Evolutionary conservation across 495 filamentous ascomycete genomes (phyloP), one percentile per base, ranked within the genome.

Genomic region (Margaritispora aquatica): DNA sequence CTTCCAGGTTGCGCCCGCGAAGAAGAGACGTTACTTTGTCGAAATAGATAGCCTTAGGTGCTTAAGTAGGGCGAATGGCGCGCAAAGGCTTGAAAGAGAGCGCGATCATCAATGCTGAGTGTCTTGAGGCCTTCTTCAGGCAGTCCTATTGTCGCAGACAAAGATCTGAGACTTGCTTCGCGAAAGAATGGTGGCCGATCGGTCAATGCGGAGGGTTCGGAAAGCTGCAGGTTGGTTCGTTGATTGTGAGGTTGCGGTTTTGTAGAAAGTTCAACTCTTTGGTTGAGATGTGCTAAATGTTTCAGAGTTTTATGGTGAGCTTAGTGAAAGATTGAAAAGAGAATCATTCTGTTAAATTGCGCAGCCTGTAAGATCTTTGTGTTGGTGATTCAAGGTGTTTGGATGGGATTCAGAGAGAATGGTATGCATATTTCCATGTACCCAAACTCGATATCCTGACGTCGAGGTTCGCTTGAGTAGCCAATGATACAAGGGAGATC

Each of bases 191-290:
- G 64, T 61, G 27, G 58, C 59, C 51, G 60, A 53, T 58, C 34
- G 56, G 52, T 60, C 58, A 62, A 67, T 64, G 65, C 65, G 59
- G 62, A 58, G 34, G 48, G 58, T 62, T 68, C 68, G 65, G 68
- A 48, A 69, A 54, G 60, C 63, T 69, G 68, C 68, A 68, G 65
- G 34, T 31, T 50, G 56, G 36, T 26, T 41, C 50, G 54, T 59
- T 62, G 55, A 59, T 8, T 44, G 38, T 61, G 46, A 56, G 15
- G 41, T 23, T 29, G 31, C 26, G 31, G 63, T 58, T 65, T 60
- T 57, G 54, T 46, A n/a, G 63, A 44, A 44, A 44, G 38, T 9
- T 3, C 38, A 44, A n/a, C 15, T 44, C 38, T 44, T 44, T 44
- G 38, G 8, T 44, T 3, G 38, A n/a, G 11, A 2, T 44, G 38